Evolutionary conservation across 225 moss, liverwort and hornwort genomes (phyloP).

Genomic region (Thuidium tamariscinum): DNA sequence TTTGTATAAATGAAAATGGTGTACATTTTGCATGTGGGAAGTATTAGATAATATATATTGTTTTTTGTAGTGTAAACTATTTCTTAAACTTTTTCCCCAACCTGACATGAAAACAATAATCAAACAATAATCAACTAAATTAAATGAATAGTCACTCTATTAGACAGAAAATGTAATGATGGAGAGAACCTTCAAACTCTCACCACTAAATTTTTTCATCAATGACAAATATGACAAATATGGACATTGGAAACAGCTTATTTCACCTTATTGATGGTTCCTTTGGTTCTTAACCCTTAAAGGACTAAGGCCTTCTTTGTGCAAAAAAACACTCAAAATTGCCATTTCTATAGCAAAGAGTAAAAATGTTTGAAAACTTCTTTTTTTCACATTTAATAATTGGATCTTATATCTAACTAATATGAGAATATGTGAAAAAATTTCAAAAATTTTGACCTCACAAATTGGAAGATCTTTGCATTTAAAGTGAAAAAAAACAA

Average conservation of each 20-base stretch:
- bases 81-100: neutral
- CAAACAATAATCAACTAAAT: neutral
- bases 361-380: no score
- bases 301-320: no score
- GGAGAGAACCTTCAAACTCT: rapidly evolving
- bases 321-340: no score
- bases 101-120: rapidly evolving
- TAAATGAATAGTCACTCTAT: neutral
- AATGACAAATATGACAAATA: rapidly evolving
- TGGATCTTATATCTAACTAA: no score
- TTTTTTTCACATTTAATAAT: no score
- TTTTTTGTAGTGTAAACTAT: neutral
- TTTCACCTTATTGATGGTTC: neutral
- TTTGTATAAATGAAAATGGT: neutral
- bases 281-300: rapidly evolving
- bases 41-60: neutral
- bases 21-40: neutral
- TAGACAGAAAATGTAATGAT: neutral
- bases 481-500: no score
- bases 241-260: rapidly evolving
- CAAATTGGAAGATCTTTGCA: no score
- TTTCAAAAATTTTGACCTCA: no score
- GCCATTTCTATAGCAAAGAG: no score
- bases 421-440: no score
- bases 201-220: rapidly evolving